Base-by-base conservation (phyloP, 306 rosid species). In the Coriaria nepalensis region DNA sequence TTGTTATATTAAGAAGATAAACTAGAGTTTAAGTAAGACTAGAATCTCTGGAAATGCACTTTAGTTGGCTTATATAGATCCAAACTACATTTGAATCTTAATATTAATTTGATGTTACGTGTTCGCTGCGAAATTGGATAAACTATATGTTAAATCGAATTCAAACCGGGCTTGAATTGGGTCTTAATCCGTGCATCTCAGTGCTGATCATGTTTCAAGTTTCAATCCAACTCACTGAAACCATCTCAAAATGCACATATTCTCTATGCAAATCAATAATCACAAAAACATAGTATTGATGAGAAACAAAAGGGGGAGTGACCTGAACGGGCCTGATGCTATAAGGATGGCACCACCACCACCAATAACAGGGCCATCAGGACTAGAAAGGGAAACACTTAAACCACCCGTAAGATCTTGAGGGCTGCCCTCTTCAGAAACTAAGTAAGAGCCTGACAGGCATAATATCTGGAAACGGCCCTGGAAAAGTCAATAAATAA, bases 301-400 rank as follows among this genome's bases (percentile, higher is more conserved):
- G 29, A 20, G 3, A 44, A 50, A 43, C 35, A 33, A 6, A 44
- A 37, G 47, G 13, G 48, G 13, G 48, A 61, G 60, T 79, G n/a
- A 92, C 98, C 98, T 92, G 93, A 53, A 92, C 87, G 83, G 80
- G 46, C 83, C 64, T 56, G 96, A 82, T 50, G 96, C 83, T 33
- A 78, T 68, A 60, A 92, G 96, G 72, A 61, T 58, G 14, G 84
- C 77, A 67, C 65, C 80, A 34, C 67, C 72, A 40, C 98, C 98
- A 47, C 98, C 98, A 41, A 92, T 52, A 57, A 86, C 78, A 35
- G 82, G 86, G 45, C 98, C 96, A 43, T 84, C 94, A 2, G 87
- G 74, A 61, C 84, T 79, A 44, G 87, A 69, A 45, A 92, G 94
- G 45, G 98, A 92, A 60, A 67, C 94, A 36, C 98, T 92, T 35